These are phyloP conservation scores for Cercophora samala DNA, from an alignment of 495 filamentous ascomycete genomes.

Conservation along the genomic window DNA sequence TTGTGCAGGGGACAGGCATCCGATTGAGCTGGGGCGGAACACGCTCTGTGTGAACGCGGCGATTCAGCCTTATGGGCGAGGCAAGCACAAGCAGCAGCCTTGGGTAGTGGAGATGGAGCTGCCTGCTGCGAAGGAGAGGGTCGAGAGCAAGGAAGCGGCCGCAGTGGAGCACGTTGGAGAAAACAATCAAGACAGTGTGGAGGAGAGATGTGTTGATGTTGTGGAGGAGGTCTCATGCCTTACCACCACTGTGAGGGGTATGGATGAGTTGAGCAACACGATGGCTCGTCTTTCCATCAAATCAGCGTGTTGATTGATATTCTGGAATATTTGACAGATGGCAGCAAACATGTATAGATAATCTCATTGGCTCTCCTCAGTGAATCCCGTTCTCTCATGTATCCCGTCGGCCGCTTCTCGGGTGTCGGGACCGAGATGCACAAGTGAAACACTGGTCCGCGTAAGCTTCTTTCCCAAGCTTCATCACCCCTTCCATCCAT, in stretches of 20 bases:
- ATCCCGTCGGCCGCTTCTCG: not conserved
- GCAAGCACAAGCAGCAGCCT: slow-evolving; percentile 47
- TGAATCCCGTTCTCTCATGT: too few relatives aligned
- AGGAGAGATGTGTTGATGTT: too few relatives aligned
- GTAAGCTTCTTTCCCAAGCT: not conserved
- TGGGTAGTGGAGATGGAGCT: slow-evolving; percentile 66
- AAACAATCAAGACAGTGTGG: too few relatives aligned
- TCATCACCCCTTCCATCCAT: not conserved
- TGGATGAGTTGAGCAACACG: too few relatives aligned
- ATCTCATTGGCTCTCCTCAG: not conserved
- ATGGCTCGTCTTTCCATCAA: too few relatives aligned
- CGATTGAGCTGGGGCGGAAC: slow-evolving; percentile 49
- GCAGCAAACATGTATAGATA: too few relatives aligned
- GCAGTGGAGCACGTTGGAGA: too few relatives aligned
- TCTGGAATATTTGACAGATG: too few relatives aligned
- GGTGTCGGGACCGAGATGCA: not conserved
- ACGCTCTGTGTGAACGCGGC: slow-evolving; percentile 74
- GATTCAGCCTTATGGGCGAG: slow-evolving; percentile 43
- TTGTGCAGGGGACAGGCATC: slow-evolving; percentile 36
- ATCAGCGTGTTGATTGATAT: too few relatives aligned
- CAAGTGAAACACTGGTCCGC: not conserved
- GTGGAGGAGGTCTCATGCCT: too few relatives aligned
- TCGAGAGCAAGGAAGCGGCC: too few relatives aligned
- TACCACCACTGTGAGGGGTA: too few relatives aligned
- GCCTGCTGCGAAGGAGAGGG: not conserved